Evolutionary conservation across 1,284 basidiomycete species (phyloP), one percentile per base, ranked within the genome.

Genomic region (Ganoderma boninense): DNA sequence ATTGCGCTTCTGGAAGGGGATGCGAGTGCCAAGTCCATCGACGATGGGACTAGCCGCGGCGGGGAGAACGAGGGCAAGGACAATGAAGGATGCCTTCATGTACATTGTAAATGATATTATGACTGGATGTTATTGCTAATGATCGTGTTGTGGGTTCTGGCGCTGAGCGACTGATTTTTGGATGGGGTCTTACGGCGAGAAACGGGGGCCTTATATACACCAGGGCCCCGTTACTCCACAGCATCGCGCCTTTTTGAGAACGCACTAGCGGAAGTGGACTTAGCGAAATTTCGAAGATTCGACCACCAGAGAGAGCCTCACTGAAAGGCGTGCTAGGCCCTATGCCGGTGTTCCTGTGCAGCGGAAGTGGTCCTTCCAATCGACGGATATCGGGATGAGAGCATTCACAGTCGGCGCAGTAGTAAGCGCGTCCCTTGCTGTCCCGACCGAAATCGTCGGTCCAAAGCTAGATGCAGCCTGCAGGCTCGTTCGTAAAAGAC

Each of bases 1-100:
- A 20, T 8, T 32, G 18, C 74, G 75, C 52, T 73, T 70, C 14
- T 57, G 54, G 35, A 74, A 64, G 8, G 71, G 67, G 57, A 76
- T 67, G 29, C 70, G 65, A 42, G 54, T 54, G 32, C 73, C 71
- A 20, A 56, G 46, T 23, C 56, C 70, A 18, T 68, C 46, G 29
- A 44, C 62, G 46, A 74, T 66, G 32, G 74, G 75, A 32, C 64
- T 59, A n/a, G 75, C 72, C 13, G 68, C 18, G 20, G 62, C 68
- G n/a, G 67, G 42, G 26, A 72, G 38, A 13, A 57, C 73, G 29
- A 75, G 68, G 20, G 70, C 29, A 62, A 73, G 68, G 8, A 62
- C 40, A 18, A 67, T 35, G 11, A 73, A 44, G 20, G 64, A 57
- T 23, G 71, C 62, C 62, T 72, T 72, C 66, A 42, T 64, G 60